phyloP scores from a whole-genome alignment of 139 green algal species.

The Picochlorum costavermella region DNA sequence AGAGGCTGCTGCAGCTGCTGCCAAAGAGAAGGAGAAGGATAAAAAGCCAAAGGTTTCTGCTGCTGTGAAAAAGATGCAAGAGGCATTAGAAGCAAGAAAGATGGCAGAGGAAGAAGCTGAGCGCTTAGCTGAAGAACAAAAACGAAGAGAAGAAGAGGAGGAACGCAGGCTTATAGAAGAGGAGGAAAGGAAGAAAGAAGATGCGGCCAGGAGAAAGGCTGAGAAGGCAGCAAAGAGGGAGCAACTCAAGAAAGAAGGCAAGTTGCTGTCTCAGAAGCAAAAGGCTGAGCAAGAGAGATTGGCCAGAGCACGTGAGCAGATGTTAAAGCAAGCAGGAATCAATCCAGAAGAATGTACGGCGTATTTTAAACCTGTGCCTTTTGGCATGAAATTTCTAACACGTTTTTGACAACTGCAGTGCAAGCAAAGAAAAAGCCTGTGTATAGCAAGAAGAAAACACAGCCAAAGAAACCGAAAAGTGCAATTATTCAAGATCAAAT shows the following conservation, averaged over 20 bases:
- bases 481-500: constrained; percentile 1
- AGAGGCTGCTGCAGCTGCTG: constrained; percentile 20
- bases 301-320: constrained; percentile 70
- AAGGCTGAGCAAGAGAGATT: constrained; percentile 86
- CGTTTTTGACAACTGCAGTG: constrained; percentile 8
- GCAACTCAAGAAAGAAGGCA: constrained; percentile 79
- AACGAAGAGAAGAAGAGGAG: constrained; percentile 54
- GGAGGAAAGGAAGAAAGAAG: constrained; percentile 56
- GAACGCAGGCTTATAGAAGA: constrained; percentile 52
- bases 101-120: constrained; percentile 55
- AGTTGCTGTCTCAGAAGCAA: constrained; percentile 82
- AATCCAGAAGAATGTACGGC: constrained; percentile 14
- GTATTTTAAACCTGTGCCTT: constrained; percentile 15
- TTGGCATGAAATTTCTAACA: neutral
- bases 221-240: constrained; percentile 38
- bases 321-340: constrained; percentile 59
- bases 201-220: constrained; percentile 52
- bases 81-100: constrained; percentile 59
- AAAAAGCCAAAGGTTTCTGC: constrained; percentile 57
- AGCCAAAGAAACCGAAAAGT: constrained; percentile 43
- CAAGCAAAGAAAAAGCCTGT: constrained; percentile 52
- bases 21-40: constrained; percentile 22
- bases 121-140: constrained; percentile 39
- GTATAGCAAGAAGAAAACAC: constrained; percentile 57
- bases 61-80: constrained; percentile 61